phyloP scores from a whole-genome alignment of 208 protist species.

The Trypanosoma boissoni region DNA sequence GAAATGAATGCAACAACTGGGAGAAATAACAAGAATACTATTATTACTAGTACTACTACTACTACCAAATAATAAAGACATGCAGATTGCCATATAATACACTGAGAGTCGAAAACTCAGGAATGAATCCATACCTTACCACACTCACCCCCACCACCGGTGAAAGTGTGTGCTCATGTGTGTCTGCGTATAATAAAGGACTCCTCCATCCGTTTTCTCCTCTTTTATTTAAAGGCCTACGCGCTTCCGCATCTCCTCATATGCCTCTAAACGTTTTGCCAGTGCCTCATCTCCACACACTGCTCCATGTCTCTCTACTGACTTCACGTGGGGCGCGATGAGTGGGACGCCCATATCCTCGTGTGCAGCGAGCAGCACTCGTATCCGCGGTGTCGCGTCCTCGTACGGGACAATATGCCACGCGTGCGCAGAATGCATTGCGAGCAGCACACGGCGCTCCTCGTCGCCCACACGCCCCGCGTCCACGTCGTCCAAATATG shows the following conservation, averaged over 20 bases:
- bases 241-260: constrained; percentile 20
- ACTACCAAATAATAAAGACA: too few relatives aligned
- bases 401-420: constrained; percentile 53
- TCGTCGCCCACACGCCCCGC: constrained; percentile 23
- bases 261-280: constrained; percentile 16
- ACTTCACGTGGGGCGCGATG: background rate
- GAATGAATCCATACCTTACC: too few relatives aligned
- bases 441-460: constrained; percentile 22
- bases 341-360: constrained; percentile 34
- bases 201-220: background rate
- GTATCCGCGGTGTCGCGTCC: constrained; percentile 25
- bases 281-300: background rate
- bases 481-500: constrained; percentile 20
- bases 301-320: background rate
- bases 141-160: too few relatives aligned
- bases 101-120: too few relatives aligned
- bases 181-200: background rate
- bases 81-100: too few relatives aligned
- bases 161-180: too few relatives aligned
- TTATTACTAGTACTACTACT: too few relatives aligned
- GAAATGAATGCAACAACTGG: too few relatives aligned
- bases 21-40: too few relatives aligned
- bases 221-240: background rate
- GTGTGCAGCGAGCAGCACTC: constrained; percentile 39
- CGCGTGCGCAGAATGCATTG: constrained; percentile 24